Percentiles rank a stretch among this genome's conserved stretches.
These are phyloP conservation scores for Hymenoscyphus salicellus DNA, from an alignment of 2,329 filamentous ascomycete genomes.

Conservation along the genomic window DNA sequence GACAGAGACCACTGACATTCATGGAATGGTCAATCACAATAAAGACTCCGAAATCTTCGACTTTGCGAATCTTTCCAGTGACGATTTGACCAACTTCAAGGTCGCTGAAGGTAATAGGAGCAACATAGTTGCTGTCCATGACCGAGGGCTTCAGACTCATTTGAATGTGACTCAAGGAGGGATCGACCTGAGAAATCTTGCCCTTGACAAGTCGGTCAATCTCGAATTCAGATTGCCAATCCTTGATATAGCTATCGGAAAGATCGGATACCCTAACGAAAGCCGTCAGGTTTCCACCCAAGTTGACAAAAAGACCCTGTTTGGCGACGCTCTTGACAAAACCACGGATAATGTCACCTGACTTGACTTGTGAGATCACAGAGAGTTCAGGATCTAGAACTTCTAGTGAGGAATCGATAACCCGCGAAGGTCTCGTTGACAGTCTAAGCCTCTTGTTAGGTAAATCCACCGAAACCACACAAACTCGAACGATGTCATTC, in stretches of 20 bases:
- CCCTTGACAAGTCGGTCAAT: conserved; percentile 88
- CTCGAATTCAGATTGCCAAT: conserved; percentile 89
- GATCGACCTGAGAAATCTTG: conserved; percentile 72
- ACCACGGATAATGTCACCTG: conserved; percentile 79
- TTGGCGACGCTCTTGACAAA: conserved; percentile 90
- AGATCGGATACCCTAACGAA: conserved; percentile 84
- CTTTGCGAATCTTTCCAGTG: conserved; percentile 87
- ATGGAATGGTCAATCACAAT: conserved; percentile 82
- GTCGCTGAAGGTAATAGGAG: conserved; percentile 71
- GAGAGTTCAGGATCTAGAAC: conserved; percentile 79
- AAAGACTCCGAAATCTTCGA: conserved; percentile 93
- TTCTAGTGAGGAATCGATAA: conserved; percentile 78
- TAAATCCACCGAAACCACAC: conserved; percentile 73
- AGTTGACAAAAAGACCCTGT: conserved; percentile 80
- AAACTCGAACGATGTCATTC: conserved; percentile 85
- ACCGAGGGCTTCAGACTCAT: conserved; percentile 84
- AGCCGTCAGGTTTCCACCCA: conserved; percentile 77
- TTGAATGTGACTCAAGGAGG: conserved; percentile 68
- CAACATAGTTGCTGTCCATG: conserved; percentile 73
- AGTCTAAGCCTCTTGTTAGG: conserved; percentile 81
- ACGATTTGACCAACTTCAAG: conserved; percentile 76
- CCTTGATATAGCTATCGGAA: conserved; percentile 86
- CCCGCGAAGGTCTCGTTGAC: conserved; percentile 80
- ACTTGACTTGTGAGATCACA: conserved; percentile 65
- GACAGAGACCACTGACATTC: conserved; percentile 90